Evolutionary conservation across 106 monocot species (phyloP).

Genomic region (Cymbidium sinense): DNA sequence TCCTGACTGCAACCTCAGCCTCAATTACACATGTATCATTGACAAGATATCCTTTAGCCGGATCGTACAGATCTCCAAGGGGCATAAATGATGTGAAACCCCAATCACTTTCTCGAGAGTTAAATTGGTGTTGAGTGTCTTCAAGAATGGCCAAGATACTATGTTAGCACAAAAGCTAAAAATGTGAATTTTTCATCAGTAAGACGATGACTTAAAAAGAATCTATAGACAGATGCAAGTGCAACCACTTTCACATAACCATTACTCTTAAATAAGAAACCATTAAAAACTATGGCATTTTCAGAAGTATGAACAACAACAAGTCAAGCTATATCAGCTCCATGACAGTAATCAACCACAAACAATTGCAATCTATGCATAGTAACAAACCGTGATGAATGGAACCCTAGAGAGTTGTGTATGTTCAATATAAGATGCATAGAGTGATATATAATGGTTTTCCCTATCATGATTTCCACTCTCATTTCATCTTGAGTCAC

Average conservation of each 20-base stretch:
- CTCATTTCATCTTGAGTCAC: not conserved
- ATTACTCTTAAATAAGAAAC: not conserved
- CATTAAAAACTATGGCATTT: not conserved
- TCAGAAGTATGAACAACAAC: not conserved
- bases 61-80: conserved; percentile 83
- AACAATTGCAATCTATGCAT: not conserved
- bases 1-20: conserved; percentile 93
- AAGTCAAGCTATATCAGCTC: not conserved
- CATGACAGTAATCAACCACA: not conserved
- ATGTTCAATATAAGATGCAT: not conserved
- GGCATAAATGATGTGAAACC: conserved; percentile 99
- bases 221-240: not conserved
- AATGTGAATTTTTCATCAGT: not conserved
- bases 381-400: not conserved
- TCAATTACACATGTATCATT: conserved; percentile 89
- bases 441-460: not conserved
- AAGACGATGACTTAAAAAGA: not conserved
- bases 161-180: not conserved
- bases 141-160: conserved; percentile 16
- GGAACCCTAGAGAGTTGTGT: not conserved
- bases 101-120: conserved; percentile 94
- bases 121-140: conserved; percentile 99
- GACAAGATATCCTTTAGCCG: conserved; percentile 76
- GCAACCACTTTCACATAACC: not conserved
- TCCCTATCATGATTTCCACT: not conserved